Conservation (phyloP, 108 stramenopile genomes). For the Nannochloropsis gaditana region DNA sequence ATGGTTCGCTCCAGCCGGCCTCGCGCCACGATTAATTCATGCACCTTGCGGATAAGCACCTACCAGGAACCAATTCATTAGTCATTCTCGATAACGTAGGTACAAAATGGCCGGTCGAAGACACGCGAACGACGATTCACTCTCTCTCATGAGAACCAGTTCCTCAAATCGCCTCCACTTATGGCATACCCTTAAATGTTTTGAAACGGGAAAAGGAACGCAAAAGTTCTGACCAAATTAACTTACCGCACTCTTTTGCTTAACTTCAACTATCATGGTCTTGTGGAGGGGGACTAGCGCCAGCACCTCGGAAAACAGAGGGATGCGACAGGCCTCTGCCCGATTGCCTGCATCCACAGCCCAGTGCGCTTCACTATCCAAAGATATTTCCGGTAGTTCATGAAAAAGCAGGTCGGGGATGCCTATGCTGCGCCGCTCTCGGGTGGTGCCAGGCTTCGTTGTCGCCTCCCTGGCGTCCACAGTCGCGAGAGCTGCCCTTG, state of each 20-base stretch:
- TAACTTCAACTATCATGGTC: constrained; percentile 42
- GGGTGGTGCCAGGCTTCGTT: not conserved
- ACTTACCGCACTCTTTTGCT: constrained; percentile 24
- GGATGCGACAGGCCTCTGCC: constrained; percentile 23
- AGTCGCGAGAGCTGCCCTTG: not conserved
- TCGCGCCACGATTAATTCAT: constrained; percentile 27
- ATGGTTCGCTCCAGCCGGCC: constrained; percentile 14
- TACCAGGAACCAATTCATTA: not conserved
- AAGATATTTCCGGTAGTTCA: not conserved
- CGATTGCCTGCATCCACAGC: constrained; percentile 14
- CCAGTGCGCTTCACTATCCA: not conserved
- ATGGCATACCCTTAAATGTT: no score
- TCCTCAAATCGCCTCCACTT: no score
- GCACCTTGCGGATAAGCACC: constrained; percentile 20
- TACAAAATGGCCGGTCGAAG: no score
- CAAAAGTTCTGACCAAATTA: no score
- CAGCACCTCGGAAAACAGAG: constrained; percentile 10
- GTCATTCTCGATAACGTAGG: no score
- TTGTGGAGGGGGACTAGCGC: constrained; percentile 21
- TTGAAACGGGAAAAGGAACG: no score
- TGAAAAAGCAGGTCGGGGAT: not conserved
- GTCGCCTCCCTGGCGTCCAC: constrained; percentile 4
- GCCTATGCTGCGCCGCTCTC: not conserved
- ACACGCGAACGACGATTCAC: no score
- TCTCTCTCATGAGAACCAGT: no score